Evolutionary conservation across 169 alveolate genomes (phyloP).

Genomic region (Cryptosporidium baileyi): DNA sequence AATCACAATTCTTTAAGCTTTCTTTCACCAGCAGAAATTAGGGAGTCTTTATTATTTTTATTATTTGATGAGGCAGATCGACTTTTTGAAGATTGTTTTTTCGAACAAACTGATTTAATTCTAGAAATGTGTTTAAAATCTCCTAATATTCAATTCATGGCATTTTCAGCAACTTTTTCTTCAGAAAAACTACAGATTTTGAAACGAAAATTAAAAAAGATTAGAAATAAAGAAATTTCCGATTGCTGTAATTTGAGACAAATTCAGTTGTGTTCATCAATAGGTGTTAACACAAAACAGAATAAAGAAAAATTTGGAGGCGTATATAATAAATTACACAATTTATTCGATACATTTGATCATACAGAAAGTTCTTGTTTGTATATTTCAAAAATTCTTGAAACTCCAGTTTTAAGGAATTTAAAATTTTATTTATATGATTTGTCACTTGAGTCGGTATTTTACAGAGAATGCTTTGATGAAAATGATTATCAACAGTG

Average conservation of each 20-base stretch:
- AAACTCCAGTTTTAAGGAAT: slow-evolving; percentile 18
- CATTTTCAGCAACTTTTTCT: slow-evolving; percentile 75
- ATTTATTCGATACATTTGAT: too few relatives aligned
- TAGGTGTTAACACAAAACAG: neutral
- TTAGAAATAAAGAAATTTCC: neutral
- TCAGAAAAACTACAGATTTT: slow-evolving; percentile 17
- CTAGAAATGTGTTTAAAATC: slow-evolving; percentile 6
- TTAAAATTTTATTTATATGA: slow-evolving; percentile 21
- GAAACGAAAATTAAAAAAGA: neutral
- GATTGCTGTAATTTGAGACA: too few relatives aligned
- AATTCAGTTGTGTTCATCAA: slow-evolving; percentile 55
- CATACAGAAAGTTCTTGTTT: neutral
- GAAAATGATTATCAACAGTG: slow-evolving; percentile 44
- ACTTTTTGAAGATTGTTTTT: slow-evolving; percentile 70
- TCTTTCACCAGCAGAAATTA: neutral
- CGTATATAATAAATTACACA: neutral
- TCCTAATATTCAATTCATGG: slow-evolving; percentile 56
- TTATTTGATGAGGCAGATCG: slow-evolving; percentile 75
- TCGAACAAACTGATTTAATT: neutral
- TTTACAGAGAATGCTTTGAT: neutral
- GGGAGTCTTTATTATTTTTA: slow-evolving; percentile 23
- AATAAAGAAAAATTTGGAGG: neutral
- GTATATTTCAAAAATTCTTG: neutral
- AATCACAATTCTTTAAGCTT: neutral
- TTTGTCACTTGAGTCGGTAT: neutral